phyloP scores from a whole-genome alignment of 2,329 filamentous ascomycete species.

The Pseudocercospora musae region DNA sequence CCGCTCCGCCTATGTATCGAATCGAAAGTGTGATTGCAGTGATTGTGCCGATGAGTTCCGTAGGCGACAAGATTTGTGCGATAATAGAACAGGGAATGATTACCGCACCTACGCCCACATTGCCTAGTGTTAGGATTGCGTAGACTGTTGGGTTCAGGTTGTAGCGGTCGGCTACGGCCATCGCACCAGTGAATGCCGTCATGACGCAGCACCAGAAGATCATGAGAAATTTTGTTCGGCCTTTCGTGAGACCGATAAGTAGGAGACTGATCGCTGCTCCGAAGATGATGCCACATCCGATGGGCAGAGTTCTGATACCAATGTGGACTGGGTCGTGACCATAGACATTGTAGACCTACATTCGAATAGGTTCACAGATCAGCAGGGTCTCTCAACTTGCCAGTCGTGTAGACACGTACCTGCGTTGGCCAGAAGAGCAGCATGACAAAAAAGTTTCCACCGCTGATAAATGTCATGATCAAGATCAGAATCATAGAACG shows the following conservation, averaged over 20 bases:
- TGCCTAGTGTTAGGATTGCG: conserved; percentile 56
- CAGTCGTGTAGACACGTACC: conserved; percentile 30
- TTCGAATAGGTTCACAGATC: background rate
- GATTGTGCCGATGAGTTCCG: conserved; percentile 66
- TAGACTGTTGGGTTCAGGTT: conserved; percentile 24
- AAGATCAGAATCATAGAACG: conserved; percentile 38
- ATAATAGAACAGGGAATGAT: conserved; percentile 66
- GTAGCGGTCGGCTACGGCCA: conserved; percentile 23
- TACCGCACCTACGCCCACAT: conserved; percentile 65
- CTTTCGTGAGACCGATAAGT: conserved; percentile 57
- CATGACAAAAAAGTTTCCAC: conserved; percentile 38
- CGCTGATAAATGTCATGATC: conserved; percentile 40
- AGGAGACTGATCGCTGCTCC: conserved; percentile 59
- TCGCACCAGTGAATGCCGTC: conserved; percentile 53
- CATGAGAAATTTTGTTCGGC: conserved; percentile 59
- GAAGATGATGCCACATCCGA: conserved; percentile 60
- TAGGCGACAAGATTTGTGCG: conserved; percentile 63
- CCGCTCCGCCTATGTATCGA: conserved; percentile 63
- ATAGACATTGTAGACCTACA: conserved; percentile 55
- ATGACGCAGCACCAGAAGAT: conserved; percentile 60
- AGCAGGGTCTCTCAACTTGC: background rate
- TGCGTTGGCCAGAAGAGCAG: conserved; percentile 62
- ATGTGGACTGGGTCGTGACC: conserved; percentile 58
- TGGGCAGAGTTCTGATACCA: conserved; percentile 61
- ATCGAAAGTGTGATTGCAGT: conserved; percentile 65